A percentile compares a stretch with the other conserved stretches of the same genome.
Conservation (phyloP, 495 filamentous ascomycete genomes). For the Talaromyces wortmannii region DNA sequence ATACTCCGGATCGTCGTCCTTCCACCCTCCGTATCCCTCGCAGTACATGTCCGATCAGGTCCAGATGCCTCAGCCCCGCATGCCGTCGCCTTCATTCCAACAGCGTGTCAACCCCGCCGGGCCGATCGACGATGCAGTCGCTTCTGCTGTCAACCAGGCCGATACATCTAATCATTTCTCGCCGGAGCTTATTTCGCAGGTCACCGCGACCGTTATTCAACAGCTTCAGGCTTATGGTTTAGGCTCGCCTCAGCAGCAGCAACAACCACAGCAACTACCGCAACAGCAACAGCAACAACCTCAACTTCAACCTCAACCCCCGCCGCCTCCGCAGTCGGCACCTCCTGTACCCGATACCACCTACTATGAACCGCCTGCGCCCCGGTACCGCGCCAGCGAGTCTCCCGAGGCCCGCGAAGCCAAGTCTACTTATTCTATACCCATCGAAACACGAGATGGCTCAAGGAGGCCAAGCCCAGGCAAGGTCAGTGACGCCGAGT, state of each 20-base stretch:
- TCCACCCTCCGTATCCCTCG: constrained; percentile 27
- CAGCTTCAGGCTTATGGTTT: constrained; percentile 41
- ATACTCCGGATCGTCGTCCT: neutral
- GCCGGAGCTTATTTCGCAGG: constrained; percentile 43
- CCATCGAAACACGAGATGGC: constrained; percentile 9
- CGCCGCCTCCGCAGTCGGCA: neutral
- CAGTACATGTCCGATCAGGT: constrained; percentile 25
- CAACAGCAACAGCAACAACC: constrained; percentile 16
- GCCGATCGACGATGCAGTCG: constrained; percentile 42
- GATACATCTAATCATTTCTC: constrained; percentile 28
- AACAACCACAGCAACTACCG: constrained; percentile 9
- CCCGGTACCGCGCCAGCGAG: constrained; percentile 8
- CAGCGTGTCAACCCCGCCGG: constrained; percentile 9
- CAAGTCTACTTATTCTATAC: constrained; percentile 5
- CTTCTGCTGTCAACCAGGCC: constrained; percentile 32
- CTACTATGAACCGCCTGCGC: neutral
- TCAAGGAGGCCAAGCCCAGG: constrained; percentile 16
- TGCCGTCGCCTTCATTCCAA: constrained; percentile 17
- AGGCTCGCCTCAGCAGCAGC: constrained; percentile 14
- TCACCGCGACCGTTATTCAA: constrained; percentile 47
- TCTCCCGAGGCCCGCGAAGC: neutral
- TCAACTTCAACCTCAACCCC: neutral
- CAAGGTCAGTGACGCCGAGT: constrained; percentile 10
- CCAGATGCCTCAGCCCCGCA: constrained; percentile 34
- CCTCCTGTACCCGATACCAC: constrained; percentile 7